phyloP scores from a whole-genome alignment of 305 asterid species.

The Plantago coronopus region DNA sequence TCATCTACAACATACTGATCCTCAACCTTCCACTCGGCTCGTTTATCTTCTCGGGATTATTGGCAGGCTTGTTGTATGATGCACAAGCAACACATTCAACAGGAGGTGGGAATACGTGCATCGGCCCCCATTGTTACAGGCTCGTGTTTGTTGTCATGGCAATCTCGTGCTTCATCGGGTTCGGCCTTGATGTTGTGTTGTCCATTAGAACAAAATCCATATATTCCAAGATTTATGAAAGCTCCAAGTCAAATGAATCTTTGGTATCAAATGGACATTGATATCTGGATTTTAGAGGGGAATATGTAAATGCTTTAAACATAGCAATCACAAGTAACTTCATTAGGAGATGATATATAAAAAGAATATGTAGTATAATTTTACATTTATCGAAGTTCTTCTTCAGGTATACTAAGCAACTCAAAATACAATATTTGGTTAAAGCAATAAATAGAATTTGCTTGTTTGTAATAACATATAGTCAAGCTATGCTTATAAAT shows the following conservation, averaged over 20 bases:
- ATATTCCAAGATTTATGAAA: constrained; percentile 49
- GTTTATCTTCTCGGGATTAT: constrained; percentile 86
- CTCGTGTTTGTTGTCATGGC: constrained; percentile 82
- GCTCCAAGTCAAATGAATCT: constrained; percentile 40
- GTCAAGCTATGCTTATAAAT: no score
- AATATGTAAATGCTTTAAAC: no score
- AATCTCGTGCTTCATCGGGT: constrained; percentile 62
- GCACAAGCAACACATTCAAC: constrained; percentile 53
- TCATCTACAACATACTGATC: constrained; percentile 80
- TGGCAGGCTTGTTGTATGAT: constrained; percentile 72
- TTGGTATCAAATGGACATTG: constrained; percentile 14
- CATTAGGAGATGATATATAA: no score
- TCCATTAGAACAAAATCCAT: constrained; percentile 53
- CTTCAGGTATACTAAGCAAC: no score
- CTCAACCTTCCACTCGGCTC: constrained; percentile 88
- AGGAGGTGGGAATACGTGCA: constrained; percentile 73
- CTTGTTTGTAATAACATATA: no score
- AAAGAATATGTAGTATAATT: no score
- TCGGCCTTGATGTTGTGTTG: constrained; percentile 56
- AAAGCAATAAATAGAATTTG: no score
- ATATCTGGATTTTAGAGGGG: no score
- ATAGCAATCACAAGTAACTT: no score
- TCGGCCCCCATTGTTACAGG: constrained; percentile 78
- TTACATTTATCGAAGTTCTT: no score
- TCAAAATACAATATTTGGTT: no score